A percentile compares a stretch with the other conserved stretches of the same genome.
phyloP scores from a whole-genome alignment of 768 basidiomycete genomes.

The Collybia sordida region DNA sequence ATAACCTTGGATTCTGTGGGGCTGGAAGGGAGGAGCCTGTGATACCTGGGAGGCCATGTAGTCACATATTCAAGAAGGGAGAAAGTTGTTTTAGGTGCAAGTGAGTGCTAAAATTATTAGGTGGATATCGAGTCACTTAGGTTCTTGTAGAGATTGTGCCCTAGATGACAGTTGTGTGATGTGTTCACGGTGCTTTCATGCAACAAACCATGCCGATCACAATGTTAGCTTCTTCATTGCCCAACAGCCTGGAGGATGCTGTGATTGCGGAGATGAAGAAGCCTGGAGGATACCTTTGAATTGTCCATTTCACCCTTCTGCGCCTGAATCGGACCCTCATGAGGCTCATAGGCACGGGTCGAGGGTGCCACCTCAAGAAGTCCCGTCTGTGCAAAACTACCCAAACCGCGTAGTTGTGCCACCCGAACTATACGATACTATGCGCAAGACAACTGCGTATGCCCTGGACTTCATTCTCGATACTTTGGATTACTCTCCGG shows the following conservation, averaged over 20 bases:
- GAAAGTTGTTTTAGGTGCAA: slow-evolving; percentile 95
- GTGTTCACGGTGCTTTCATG: slow-evolving; percentile 87
- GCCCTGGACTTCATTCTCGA: slow-evolving; percentile 83
- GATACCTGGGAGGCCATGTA: slow-evolving; percentile 74
- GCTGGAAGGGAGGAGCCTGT: slow-evolving; percentile 60
- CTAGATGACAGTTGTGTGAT: slow-evolving; percentile 88
- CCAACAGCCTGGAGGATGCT: slow-evolving; percentile 89
- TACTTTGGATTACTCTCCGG: slow-evolving; percentile 79
- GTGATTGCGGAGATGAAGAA: slow-evolving; percentile 92
- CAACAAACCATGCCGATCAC: slow-evolving; percentile 83
- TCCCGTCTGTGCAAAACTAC: slow-evolving; percentile 62
- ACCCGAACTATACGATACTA: slow-evolving; percentile 68
- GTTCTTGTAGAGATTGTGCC: slow-evolving; percentile 74
- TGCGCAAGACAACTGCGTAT: slow-evolving; percentile 72
- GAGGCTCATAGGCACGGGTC: slow-evolving; percentile 43
- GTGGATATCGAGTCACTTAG: not conserved
- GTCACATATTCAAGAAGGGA: slow-evolving; percentile 85
- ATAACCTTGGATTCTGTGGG: slow-evolving; percentile 51
- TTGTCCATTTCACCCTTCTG: slow-evolving; percentile 77
- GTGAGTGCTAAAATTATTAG: slow-evolving; percentile 46
- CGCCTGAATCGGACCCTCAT: slow-evolving; percentile 22
- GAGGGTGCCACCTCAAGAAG: slow-evolving; percentile 43
- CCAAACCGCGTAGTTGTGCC: slow-evolving; percentile 58
- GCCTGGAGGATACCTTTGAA: slow-evolving; percentile 73
- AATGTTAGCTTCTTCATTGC: slow-evolving; percentile 93